Evolutionary conservation across 192 early-diverging fungal species (phyloP).

Genomic region (Spizellomyces sp.): DNA sequence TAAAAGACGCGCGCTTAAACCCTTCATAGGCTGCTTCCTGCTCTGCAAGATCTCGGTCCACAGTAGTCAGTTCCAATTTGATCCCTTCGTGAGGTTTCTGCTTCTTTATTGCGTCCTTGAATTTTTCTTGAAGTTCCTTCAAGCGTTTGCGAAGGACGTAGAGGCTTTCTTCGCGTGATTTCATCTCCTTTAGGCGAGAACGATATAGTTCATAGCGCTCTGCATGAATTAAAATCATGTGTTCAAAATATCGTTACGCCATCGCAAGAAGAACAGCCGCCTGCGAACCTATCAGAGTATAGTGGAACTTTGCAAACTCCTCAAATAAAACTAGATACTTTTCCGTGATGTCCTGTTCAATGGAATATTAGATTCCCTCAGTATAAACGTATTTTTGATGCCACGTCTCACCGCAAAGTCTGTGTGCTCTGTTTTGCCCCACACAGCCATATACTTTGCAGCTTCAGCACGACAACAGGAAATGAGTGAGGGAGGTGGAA

Average conservation of each 20-base stretch:
- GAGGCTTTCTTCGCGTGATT: conserved; percentile 22
- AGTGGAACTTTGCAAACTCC: conserved; percentile 19
- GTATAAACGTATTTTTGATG: conserved; percentile 28
- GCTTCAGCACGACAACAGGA: conserved; percentile 11
- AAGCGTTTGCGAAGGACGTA: conserved; percentile 23
- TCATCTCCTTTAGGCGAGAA: conserved; percentile 31
- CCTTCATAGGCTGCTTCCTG: conserved; percentile 32
- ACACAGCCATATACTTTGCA: conserved; percentile 30
- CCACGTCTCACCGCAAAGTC: conserved; percentile 35
- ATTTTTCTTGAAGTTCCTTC: conserved; percentile 33
- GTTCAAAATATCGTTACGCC: background rate
- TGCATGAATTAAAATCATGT: conserved; percentile 5
- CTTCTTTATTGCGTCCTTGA: conserved; percentile 32
- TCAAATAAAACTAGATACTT: conserved; percentile 23
- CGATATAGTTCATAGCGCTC: conserved; percentile 37
- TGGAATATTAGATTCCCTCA: background rate
- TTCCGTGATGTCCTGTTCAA: conserved; percentile 33
- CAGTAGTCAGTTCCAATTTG: conserved; percentile 27
- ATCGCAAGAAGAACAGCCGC: no score
- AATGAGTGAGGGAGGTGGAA: background rate
- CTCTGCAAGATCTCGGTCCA: conserved; percentile 37
- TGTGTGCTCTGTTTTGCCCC: conserved; percentile 40
- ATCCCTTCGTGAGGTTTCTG: conserved; percentile 31
- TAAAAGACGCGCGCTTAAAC: conserved; percentile 35
- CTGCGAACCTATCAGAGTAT: conserved; percentile 24